These are phyloP conservation scores for Helianthus tuberosus DNA, from an alignment of 129 eudicot genomes.

Conservation along the genomic window DNA sequence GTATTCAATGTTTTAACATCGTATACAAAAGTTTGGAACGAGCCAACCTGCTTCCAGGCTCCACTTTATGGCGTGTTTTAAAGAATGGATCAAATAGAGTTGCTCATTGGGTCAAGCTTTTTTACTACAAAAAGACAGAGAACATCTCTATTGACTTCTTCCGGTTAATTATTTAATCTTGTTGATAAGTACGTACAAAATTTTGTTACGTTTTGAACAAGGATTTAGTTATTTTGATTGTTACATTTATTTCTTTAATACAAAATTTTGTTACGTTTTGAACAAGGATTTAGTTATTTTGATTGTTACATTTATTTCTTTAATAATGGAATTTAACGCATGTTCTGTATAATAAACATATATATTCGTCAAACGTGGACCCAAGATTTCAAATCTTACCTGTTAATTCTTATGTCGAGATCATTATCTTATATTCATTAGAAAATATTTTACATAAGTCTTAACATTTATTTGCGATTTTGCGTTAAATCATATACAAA, in stretches of 20 bases:
- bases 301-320: neutral
- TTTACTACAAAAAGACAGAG: neutral
- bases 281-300: neutral
- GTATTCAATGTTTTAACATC: slow-evolving; percentile 11
- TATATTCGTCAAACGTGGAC: neutral
- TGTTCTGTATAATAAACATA: neutral
- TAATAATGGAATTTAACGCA: neutral
- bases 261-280: neutral
- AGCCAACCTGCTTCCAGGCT: slow-evolving; percentile 12
- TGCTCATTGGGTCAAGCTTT: neutral
- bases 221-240: neutral
- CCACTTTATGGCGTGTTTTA: slow-evolving; percentile 17
- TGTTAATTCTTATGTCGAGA: slow-evolving; percentile 6
- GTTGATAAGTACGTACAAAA: neutral
- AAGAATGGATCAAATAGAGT: slow-evolving; percentile 12
- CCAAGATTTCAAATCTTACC: neutral
- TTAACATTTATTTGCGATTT: no score
- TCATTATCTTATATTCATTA: neutral
- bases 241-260: neutral
- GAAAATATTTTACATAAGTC: neutral
- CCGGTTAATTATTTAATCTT: neutral
- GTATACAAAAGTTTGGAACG: neutral
- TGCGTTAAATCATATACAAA: neutral
- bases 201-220: no score
- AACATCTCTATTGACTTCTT: no score